Evolutionary conservation across 176 grass and related monocot genomes (phyloP).

Genomic region (Eleusine coracana): DNA sequence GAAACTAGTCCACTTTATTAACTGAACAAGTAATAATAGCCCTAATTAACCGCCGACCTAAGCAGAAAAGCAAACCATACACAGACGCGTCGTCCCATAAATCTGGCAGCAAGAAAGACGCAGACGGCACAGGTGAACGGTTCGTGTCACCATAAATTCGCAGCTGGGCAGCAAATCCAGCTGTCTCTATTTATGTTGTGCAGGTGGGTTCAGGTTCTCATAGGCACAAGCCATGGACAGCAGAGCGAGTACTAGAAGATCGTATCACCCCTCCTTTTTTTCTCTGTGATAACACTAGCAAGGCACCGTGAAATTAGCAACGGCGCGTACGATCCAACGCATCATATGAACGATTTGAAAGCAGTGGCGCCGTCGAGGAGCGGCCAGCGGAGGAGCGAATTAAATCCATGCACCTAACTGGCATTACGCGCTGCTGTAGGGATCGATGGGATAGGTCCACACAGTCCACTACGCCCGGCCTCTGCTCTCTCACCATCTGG

Average conservation of each 20-base stretch:
- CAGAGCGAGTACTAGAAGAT: neutral
- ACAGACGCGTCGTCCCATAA: neutral
- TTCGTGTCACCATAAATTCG: constrained; percentile 44
- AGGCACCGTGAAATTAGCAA: neutral
- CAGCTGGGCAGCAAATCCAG: constrained; percentile 33
- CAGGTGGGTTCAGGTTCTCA: constrained; percentile 18
- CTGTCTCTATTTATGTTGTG: constrained; percentile 50
- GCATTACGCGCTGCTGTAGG: neutral
- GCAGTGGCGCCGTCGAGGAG: neutral
- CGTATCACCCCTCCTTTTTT: neutral
- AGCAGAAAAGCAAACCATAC: neutral
- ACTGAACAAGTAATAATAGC: neutral
- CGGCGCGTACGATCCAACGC: neutral
- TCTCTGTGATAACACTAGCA: neutral
- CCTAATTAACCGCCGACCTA: neutral
- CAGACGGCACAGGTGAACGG: neutral
- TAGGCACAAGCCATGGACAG: neutral
- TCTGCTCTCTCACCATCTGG: neutral
- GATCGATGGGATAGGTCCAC: neutral
- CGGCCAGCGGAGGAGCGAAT: constrained; percentile 23
- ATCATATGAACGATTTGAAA: constrained; percentile 14
- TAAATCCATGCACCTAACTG: constrained; percentile 18
- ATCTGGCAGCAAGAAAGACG: neutral
- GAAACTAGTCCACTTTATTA: neutral
- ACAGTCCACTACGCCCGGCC: neutral